Conservation (phyloP, 805 yeast genomes). For the Metschnikowia borealis region DNA sequence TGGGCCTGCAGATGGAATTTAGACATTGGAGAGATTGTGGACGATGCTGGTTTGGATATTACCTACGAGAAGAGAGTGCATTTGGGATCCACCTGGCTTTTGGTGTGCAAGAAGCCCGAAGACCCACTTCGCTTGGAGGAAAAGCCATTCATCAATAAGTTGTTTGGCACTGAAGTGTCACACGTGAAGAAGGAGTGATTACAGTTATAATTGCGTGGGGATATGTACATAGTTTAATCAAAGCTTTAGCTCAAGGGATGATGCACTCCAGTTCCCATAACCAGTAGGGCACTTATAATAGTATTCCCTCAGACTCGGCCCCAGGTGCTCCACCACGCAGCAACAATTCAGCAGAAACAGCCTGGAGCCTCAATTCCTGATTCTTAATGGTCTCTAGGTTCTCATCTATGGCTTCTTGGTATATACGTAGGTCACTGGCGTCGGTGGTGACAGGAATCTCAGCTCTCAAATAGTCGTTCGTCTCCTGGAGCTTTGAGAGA, state of each 20-base stretch:
- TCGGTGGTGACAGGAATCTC: slow-evolving; percentile 30
- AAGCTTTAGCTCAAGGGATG: not conserved
- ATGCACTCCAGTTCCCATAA: not conserved
- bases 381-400: slow-evolving; percentile 52
- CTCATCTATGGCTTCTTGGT: slow-evolving; percentile 52
- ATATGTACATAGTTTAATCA: not conserved
- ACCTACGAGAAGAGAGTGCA: slow-evolving; percentile 78
- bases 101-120: slow-evolving; percentile 70
- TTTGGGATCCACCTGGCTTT: slow-evolving; percentile 89
- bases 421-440: slow-evolving; percentile 47
- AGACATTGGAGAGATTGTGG: slow-evolving; percentile 84
- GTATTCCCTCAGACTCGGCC: slow-evolving; percentile 7
- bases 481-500: slow-evolving; percentile 38
- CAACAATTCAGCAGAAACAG: slow-evolving; percentile 45
- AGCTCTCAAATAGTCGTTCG: slow-evolving; percentile 46
- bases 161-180: slow-evolving; percentile 35
- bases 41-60: slow-evolving; percentile 77
- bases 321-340: slow-evolving; percentile 28
- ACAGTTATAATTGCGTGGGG: not conserved
- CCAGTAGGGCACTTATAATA: slow-evolving; percentile 3
- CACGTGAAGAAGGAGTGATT: slow-evolving; percentile 21
- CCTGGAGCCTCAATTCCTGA: slow-evolving; percentile 44
- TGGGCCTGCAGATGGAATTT: slow-evolving; percentile 99
- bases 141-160: slow-evolving; percentile 39
- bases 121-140: slow-evolving; percentile 49